These are phyloP conservation scores for Sporopachydermia quercuum DNA, from an alignment of 805 yeast genomes.

Conservation along the genomic window DNA sequence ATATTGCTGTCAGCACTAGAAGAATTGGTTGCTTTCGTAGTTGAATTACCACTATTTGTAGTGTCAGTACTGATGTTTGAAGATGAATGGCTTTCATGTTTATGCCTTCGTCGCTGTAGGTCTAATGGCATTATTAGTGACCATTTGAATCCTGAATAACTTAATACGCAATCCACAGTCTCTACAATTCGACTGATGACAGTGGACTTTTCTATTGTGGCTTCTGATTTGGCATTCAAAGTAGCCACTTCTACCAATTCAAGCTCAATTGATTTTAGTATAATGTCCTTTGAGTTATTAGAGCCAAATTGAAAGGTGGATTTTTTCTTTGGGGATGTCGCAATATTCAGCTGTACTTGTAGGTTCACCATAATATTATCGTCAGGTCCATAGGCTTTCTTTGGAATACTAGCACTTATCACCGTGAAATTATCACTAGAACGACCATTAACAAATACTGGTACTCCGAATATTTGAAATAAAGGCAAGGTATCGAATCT, in stretches of 20 bases:
- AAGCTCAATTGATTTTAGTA: slow-evolving; percentile 29
- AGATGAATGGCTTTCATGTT: slow-evolving; percentile 10
- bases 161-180: slow-evolving; percentile 4
- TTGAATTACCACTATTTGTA: slow-evolving; percentile 8
- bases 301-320: slow-evolving; percentile 6
- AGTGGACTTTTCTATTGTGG: neutral
- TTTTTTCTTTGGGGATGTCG: slow-evolving; percentile 10
- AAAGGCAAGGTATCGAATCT: slow-evolving; percentile 43
- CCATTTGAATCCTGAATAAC: slow-evolving; percentile 5
- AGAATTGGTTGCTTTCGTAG: neutral
- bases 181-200: neutral
- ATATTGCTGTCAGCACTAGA: slow-evolving; percentile 1
- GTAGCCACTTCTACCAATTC: slow-evolving; percentile 25
- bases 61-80: slow-evolving; percentile 7
- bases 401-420: slow-evolving; percentile 31
- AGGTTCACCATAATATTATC: slow-evolving; percentile 29
- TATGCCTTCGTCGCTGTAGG: slow-evolving; percentile 17
- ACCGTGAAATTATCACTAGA: slow-evolving; percentile 35
- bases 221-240: slow-evolving; percentile 5
- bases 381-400: slow-evolving; percentile 42
- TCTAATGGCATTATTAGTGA: slow-evolving; percentile 10
- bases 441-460: slow-evolving; percentile 26
- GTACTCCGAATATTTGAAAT: slow-evolving; percentile 38
- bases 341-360: slow-evolving; percentile 26
- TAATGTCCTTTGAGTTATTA: slow-evolving; percentile 15